Evolutionary conservation across 2,329 filamentous ascomycete species (phyloP), one percentile per base, ranked within the genome.

Genomic region (Incumbomyces lentus): DNA sequence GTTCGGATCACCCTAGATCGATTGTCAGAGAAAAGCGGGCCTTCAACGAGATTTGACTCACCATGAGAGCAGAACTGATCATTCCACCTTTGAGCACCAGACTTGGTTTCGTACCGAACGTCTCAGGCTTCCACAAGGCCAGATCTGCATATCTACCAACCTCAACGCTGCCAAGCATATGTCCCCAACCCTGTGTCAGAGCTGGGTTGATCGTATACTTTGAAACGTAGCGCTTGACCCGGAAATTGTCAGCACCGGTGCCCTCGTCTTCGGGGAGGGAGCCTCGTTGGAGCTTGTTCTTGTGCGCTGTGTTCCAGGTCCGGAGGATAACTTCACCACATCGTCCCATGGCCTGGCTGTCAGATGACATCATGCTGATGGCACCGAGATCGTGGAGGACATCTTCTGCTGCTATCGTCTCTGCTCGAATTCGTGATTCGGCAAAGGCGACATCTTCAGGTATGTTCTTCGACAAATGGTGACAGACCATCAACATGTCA

Each of bases 401-500:
- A 63, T 96, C 90, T 70, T 96, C 90, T 18, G 90, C 90, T 0
- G 89, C 90, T 60, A 96, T 96, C 31, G 90, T 96, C 69, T 96
- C 89, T 54, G 87, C 86, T 49, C 90, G 84, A 65, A 96, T 96
- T 33, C 90, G 86, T 31, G 81, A 87, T 68, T 96, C 90, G 40
- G 90, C 90, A 60, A 96, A 96, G 1, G 89, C 88, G 12, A 96
- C 84, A 62, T 96, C 90, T 68, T 96, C 90, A 48, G 89, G 86
- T 49, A 95, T 95, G 65, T 95, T 82, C 65, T 86, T 86, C 44
- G 82, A 88, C 8, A 96, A 72, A 61, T 96, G 90, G 65, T 96
- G 90, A 71, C 90, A 96, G 32, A 95, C 87, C 90, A 95, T 95
- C 39, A 95, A 71, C 90, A 96, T 96, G 68, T 96, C 90, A 12